Percentiles rank a stretch among this genome's conserved stretches.
phyloP scores from a whole-genome alignment of 192 early-diverging fungal species.

The Gaertneriomyces sp. region DNA sequence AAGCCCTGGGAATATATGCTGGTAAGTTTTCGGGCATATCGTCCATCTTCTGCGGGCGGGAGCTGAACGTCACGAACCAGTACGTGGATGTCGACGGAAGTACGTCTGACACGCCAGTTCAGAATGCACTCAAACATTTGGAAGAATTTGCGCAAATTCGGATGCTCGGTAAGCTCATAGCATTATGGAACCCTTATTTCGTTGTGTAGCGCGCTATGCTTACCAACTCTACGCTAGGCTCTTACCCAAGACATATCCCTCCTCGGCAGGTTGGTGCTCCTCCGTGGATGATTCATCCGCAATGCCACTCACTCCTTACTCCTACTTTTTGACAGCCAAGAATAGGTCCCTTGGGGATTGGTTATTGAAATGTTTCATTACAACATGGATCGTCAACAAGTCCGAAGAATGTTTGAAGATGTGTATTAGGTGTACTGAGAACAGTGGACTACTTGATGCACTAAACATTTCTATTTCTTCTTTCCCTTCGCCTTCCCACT shows the following conservation, averaged over 20 bases:
- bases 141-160: slow-evolving; percentile 33
- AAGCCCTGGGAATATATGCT: slow-evolving; percentile 39
- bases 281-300: background rate
- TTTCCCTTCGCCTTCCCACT: slow-evolving; percentile 21
- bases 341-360: too few species aligned
- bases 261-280: slow-evolving; percentile 11
- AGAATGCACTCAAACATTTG: slow-evolving; percentile 30
- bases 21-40: background rate
- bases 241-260: slow-evolving; percentile 37
- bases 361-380: too few species aligned
- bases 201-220: background rate
- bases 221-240: slow-evolving; percentile 5
- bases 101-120: slow-evolving; percentile 16
- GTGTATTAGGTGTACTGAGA: too few species aligned
- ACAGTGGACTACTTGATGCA: background rate
- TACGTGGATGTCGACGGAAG: slow-evolving; percentile 37
- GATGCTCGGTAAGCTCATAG: slow-evolving; percentile 15
- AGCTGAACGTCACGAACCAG: background rate
- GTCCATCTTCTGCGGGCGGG: too few species aligned
- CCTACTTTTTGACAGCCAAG: too few species aligned
- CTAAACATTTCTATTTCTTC: slow-evolving; percentile 16
- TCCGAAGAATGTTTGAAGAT: too few species aligned
- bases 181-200: background rate
- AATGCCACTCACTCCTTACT: too few species aligned
- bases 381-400: too few species aligned